Evolutionary conservation across 2,329 filamentous ascomycete genomes (phyloP).

Genomic region (Ceratocystis lukuohia): DNA sequence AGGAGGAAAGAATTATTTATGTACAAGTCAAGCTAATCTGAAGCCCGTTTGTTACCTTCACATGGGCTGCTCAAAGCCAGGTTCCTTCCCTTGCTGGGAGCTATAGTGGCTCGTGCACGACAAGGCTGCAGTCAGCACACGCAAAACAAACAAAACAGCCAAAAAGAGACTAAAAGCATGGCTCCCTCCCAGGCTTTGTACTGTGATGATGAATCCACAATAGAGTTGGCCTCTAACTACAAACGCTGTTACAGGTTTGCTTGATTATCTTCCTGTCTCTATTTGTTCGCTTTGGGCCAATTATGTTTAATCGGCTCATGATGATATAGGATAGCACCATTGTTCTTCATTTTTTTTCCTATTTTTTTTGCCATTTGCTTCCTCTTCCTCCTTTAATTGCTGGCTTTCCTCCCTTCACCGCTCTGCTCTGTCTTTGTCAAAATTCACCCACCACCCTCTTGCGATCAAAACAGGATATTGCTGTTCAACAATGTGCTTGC

Average conservation of each 20-base stretch:
- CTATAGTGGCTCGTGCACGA: slow-evolving; percentile 14
- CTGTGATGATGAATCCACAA: neutral
- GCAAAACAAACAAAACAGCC: slow-evolving; percentile 1
- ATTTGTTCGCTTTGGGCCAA: neutral
- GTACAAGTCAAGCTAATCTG: neutral
- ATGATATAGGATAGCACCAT: neutral
- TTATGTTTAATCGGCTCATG: neutral
- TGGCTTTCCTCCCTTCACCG: neutral
- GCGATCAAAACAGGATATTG: slow-evolving; percentile 5
- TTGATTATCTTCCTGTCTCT: neutral
- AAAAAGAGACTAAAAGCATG: neutral
- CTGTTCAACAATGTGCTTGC: neutral
- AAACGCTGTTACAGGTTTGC: neutral
- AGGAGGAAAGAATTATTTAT: neutral
- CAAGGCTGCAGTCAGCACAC: slow-evolving; percentile 20
- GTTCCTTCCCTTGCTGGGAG: slow-evolving; percentile 11
- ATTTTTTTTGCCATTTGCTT: neutral
- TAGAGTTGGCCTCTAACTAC: neutral
- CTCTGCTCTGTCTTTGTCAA: neutral
- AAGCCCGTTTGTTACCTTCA: neutral
- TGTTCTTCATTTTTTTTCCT: neutral
- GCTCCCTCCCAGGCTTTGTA: neutral
- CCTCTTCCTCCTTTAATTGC: neutral
- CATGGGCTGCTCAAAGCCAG: neutral
- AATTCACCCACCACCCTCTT: neutral